Base-by-base conservation (phyloP, 495 filamentous ascomycete species). In the Clohesyomyces aquaticus region DNA sequence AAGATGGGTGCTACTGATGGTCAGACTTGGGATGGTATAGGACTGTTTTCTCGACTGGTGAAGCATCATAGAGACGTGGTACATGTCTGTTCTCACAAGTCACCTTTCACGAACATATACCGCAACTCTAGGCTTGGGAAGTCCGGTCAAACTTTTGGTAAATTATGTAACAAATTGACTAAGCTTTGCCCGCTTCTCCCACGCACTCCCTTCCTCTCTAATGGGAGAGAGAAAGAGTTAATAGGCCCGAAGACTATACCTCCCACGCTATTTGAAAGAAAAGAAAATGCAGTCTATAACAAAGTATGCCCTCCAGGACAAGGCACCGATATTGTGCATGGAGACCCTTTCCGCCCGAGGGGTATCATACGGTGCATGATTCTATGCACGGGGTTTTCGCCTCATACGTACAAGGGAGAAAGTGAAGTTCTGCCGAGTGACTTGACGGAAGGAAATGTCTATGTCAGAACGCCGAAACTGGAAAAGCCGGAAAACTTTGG, bases 391-490 rank as follows among this genome's bases (percentile, higher is more conserved):
- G 28, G 21, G 10, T 14, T 25, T 29, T 6, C 10, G 21, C 35
- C 8, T 47, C 19, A 52, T 11, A 11, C 19, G 53, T 2, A 29
- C 2, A 56, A 42, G 22, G 18, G 22, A 56, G 32, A 48, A 38
- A 65, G 57, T 58, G 23, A 45, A 10, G 21, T 28, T 29, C 14
- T 9, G 25, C 35, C 16, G 19, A 29, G n/a, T 38, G 50, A 21
- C 14, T 27, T 27, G 21, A 28, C 29, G 48, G 12, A 25, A 23
- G 8, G 23, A 59, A 59, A 48, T 22, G 21, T 68, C 65, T 68
- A 68, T 56, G 28, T 59, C 54, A 68, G 38, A 27, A 68, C 65
- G 59, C 65, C 65, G 45, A 42, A 61, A 26, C 55, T 54, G 35
- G 22, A 8, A 63, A 46, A 18, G 27, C 27, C 10, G 48, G 1